Conservation (phyloP, 345 rosid genomes). For the Psidium guajava region DNA sequence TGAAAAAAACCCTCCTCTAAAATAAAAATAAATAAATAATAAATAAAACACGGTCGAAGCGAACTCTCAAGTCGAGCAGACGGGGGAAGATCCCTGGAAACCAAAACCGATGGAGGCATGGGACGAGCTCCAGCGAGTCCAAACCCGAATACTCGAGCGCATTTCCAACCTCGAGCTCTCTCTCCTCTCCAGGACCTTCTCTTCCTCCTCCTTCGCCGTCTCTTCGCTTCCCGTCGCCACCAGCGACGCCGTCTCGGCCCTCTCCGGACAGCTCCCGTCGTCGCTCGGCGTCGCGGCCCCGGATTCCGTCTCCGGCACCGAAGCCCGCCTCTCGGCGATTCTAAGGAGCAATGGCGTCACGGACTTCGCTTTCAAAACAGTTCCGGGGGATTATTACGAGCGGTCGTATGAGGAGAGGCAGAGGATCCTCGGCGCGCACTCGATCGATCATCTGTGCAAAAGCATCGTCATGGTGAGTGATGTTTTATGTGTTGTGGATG, state of each 20-base stretch:
- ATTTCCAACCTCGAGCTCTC: constrained; percentile 38
- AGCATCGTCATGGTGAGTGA: constrained; percentile 76
- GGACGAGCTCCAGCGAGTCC: constrained; percentile 51
- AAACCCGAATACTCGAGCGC: constrained; percentile 37
- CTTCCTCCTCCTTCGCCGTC: neutral
- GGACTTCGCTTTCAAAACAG: constrained; percentile 54
- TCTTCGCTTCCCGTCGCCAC: neutral
- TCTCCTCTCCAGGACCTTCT: neutral
- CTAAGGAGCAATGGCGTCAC: constrained; percentile 43
- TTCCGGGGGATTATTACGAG: constrained; percentile 60
- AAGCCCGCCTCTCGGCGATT: constrained; percentile 51
- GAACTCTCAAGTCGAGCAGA: neutral
- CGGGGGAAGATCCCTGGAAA: neutral
- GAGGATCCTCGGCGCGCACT: constrained; percentile 56
- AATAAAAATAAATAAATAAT: too few species aligned
- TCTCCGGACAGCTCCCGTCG: constrained; percentile 8
- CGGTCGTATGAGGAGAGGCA: constrained; percentile 68
- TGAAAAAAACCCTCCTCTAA: too few species aligned
- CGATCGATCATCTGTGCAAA: constrained; percentile 79
- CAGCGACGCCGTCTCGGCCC: neutral
- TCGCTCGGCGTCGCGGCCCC: constrained; percentile 6
- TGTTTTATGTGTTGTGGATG: neutral
- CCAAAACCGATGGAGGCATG: neutral
- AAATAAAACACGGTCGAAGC: too few species aligned
- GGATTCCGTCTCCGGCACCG: constrained; percentile 12